Evolutionary conservation across 805 yeast genomes (phyloP), one percentile per base, ranked within the genome.

Genomic region (Pichia gijzeniarum): DNA sequence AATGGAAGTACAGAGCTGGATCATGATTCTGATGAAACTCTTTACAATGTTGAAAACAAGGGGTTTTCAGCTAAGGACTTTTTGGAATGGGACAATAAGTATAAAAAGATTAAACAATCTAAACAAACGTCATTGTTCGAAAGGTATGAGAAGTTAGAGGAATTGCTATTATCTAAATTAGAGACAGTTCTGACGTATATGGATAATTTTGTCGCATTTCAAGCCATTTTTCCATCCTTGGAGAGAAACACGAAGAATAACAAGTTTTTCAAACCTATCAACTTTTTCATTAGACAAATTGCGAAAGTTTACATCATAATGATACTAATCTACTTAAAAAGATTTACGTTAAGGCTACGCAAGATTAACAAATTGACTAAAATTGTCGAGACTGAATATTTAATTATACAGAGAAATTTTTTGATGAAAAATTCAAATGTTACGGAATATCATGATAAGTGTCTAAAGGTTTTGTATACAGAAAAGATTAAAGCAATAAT

Each of bases 271-370:
- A 51, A 40, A 43, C 32, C 51, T 0, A 16, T 59, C 12, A 48
- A 48, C 30, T 40, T 39, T 18, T n/a, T 58, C 1, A 17, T 64
- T 1, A 45, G 45, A n/a, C 57, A 53, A 32, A 41, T 58, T 4
- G 57, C 64, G 2, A 54, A 55, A 28, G 47, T 64, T 21, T 64
- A 64, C 40, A 36, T 64, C 1, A 28, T 64, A 17, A 59, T 64
- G 35, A 52, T 62, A 3, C 12, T 59, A 3, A 53, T 64, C 7
- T 60, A 59, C 39, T 38, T 63, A 32, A 58, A 60, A 35, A 59
- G 58, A 41, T 45, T 57, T 21, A 12, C 59, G 1, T 13, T 56
- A 2, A 47, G 49, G 39, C 45, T 60, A 19, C n/a, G 55, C 10
- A 53, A 52, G 31, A 36, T 64, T n/a, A 55, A 58, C 35, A 51